These are phyloP conservation scores for Quercus dentata DNA, from an alignment of 306 rosid species.

Conservation along the genomic window DNA sequence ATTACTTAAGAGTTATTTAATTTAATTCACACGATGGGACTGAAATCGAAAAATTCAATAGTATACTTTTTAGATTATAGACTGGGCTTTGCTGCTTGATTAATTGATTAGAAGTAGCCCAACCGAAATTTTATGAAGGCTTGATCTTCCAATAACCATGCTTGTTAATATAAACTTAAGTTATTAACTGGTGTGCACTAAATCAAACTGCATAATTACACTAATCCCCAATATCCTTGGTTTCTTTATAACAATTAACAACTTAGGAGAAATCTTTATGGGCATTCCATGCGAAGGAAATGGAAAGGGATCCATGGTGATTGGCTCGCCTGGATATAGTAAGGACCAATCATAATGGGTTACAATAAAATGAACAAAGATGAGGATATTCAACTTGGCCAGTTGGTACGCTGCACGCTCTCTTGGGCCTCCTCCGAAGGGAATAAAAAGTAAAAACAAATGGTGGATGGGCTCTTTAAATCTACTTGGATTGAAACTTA, in stretches of 20 bases:
- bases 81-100: too few species aligned
- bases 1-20: too few species aligned
- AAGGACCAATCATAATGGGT: conserved; percentile 66
- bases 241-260: too few species aligned
- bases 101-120: too few species aligned
- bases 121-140: too few species aligned
- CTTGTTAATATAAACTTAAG: conserved; percentile 6
- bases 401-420: conserved; percentile 77
- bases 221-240: too few species aligned
- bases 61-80: too few species aligned
- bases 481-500: conserved; percentile 65
- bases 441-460: conserved; percentile 61
- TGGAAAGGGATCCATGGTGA: conserved; percentile 72
- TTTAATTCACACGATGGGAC: too few species aligned
- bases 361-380: conserved; percentile 65
- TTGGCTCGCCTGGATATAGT: conserved; percentile 50
- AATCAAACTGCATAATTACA: too few species aligned
- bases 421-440: conserved; percentile 91
- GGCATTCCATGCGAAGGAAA: conserved; percentile 86
- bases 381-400: conserved; percentile 70
- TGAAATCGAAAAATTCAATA: too few species aligned
- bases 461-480: conserved; percentile 55
- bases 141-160: too few species aligned
- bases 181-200: too few species aligned
- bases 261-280: conserved; percentile 51